Percentiles rank a stretch among this genome's conserved stretches.
Conservation (phyloP, 257 asterid genomes). For the Nicotiana attenuata region DNA sequence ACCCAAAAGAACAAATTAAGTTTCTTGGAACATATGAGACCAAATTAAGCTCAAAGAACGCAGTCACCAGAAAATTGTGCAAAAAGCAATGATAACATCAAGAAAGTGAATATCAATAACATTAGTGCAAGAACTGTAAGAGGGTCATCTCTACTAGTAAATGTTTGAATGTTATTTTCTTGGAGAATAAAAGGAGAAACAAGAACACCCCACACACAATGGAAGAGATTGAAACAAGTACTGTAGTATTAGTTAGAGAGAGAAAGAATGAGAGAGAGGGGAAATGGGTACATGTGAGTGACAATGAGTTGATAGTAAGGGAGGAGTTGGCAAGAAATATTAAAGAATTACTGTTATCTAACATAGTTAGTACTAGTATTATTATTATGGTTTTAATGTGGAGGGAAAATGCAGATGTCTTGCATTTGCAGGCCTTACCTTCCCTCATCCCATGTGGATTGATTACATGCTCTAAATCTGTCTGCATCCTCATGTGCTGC, state of each 20-base stretch:
- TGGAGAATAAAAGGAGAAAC: not conserved
- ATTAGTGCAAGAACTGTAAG: not conserved
- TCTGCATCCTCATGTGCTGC: slow-evolving; percentile 55
- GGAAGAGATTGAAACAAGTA: slow-evolving; percentile 3
- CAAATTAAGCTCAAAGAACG: not conserved
- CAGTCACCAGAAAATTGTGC: not conserved
- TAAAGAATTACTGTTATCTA: not conserved
- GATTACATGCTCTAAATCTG: slow-evolving; percentile 34
- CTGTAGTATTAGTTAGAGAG: not conserved
- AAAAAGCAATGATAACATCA: slow-evolving; percentile 15
- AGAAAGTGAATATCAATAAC: slow-evolving; percentile 4
- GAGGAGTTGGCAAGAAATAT: slow-evolving; percentile 17
- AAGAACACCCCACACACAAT: not conserved
- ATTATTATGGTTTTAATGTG: not conserved
- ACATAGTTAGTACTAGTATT: not conserved
- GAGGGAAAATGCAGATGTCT: slow-evolving; percentile 12
- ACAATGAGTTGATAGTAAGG: slow-evolving; percentile 11
- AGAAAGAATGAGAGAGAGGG: not conserved
- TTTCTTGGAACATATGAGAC: slow-evolving; percentile 11
- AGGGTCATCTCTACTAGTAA: slow-evolving; percentile 11
- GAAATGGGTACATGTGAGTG: slow-evolving; percentile 15
- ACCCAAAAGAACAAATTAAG: slow-evolving; percentile 32
- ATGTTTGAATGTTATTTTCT: not conserved
- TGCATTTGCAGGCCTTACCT: slow-evolving; percentile 27
- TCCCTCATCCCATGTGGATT: slow-evolving; percentile 46